A percentile compares a stretch with the other conserved stretches of the same genome.
Conservation (phyloP, 352 stramenopile species). For the Albugo candida region DNA sequence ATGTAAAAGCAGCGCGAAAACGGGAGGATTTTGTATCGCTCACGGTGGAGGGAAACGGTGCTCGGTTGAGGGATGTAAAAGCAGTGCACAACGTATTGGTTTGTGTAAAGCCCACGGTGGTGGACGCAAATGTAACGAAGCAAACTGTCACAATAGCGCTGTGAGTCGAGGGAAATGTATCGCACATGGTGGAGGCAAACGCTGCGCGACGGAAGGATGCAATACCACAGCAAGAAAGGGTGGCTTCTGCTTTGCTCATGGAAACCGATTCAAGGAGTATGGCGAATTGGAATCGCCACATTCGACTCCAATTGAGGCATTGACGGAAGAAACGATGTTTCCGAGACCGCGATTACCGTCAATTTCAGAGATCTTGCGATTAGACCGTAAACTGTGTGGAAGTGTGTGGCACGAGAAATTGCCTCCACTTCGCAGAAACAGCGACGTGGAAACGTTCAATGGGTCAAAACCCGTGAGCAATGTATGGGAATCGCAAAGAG, state of each 20-base stretch:
- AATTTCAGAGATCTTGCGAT: too few relatives aligned
- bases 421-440: too few relatives aligned
- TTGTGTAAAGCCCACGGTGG: conserved; percentile 75
- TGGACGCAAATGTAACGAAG: conserved; percentile 45
- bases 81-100: conserved; percentile 61
- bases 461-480: too few relatives aligned
- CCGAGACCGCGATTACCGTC: too few relatives aligned
- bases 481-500: too few relatives aligned
- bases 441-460: too few relatives aligned
- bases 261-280: conserved; percentile 16
- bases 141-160: conserved; percentile 49
- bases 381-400: too few relatives aligned
- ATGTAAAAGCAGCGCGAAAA: conserved; percentile 68
- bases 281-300: too few relatives aligned
- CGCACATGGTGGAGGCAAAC: conserved; percentile 61
- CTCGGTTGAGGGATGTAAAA: conserved; percentile 42
- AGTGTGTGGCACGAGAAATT: too few relatives aligned
- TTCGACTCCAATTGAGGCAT: too few relatives aligned
- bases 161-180: conserved; percentile 73
- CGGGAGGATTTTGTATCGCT: conserved; percentile 61
- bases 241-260: conserved; percentile 68
- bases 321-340: too few relatives aligned
- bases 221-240: conserved; percentile 60
- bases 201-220: conserved; percentile 50
- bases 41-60: conserved; percentile 71